These are phyloP conservation scores for Bisporella sp. DNA, from an alignment of 2,329 filamentous ascomycete genomes.

Conservation along the genomic window DNA sequence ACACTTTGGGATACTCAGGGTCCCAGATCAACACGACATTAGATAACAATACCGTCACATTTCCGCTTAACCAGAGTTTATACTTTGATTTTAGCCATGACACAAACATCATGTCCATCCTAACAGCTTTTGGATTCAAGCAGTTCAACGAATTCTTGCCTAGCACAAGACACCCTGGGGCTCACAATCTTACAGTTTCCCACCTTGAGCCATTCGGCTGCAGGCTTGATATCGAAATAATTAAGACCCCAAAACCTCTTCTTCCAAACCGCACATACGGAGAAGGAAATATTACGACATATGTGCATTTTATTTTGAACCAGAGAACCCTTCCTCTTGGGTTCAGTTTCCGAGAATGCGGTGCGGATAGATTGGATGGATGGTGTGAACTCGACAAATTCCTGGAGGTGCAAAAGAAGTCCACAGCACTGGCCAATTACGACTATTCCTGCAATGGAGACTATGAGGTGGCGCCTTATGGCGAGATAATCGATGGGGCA, in stretches of 20 bases:
- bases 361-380: slow-evolving; percentile 55
- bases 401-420: slow-evolving; percentile 28
- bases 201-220: slow-evolving; percentile 67
- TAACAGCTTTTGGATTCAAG: slow-evolving; percentile 65
- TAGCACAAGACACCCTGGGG: slow-evolving; percentile 44
- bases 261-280: slow-evolving; percentile 41
- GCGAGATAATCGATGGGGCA: slow-evolving; percentile 40
- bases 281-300: slow-evolving; percentile 50
- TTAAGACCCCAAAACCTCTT: slow-evolving; percentile 59
- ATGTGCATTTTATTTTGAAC: slow-evolving; percentile 69
- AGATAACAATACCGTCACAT: slow-evolving; percentile 60
- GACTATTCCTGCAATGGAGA: slow-evolving; percentile 61
- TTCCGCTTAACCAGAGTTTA: slow-evolving; percentile 65
- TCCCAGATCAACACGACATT: slow-evolving; percentile 64
- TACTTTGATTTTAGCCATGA: slow-evolving; percentile 78
- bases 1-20: slow-evolving; percentile 50
- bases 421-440: slow-evolving; percentile 8
- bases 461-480: slow-evolving; percentile 41
- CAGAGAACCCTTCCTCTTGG: slow-evolving; percentile 67
- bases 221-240: slow-evolving; percentile 67
- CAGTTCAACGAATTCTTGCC: slow-evolving; percentile 60
- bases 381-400: slow-evolving; percentile 72
- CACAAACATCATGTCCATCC: slow-evolving; percentile 62
- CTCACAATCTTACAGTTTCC: slow-evolving; percentile 57
- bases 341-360: slow-evolving; percentile 58